phyloP scores from a whole-genome alignment of 2,329 filamentous ascomycete genomes.

The Rhynchosporium agropyri region DNA sequence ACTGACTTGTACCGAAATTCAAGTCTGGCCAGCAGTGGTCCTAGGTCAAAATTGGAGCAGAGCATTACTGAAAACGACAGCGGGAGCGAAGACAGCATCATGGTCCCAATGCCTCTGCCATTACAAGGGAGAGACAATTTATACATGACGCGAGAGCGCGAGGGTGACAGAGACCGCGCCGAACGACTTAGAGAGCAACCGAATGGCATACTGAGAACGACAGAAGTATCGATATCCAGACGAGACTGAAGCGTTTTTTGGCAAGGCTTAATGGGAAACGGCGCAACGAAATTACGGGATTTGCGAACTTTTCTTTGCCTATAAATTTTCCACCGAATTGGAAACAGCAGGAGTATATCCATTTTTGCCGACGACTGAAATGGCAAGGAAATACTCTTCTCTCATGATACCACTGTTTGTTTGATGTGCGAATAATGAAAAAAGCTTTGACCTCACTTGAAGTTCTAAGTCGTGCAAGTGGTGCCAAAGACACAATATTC shows the following conservation, averaged over 20 bases:
- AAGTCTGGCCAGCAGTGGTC: conserved; percentile 23
- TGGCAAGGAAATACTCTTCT: neutral
- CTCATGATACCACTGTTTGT: conserved; percentile 5
- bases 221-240: conserved; percentile 28
- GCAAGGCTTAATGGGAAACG: neutral
- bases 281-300: neutral
- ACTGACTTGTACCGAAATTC: conserved; percentile 13
- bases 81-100: conserved; percentile 26
- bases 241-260: conserved; percentile 1
- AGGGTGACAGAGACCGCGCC: neutral
- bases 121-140: conserved; percentile 8
- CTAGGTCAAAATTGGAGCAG: conserved; percentile 28
- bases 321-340: neutral
- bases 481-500: neutral
- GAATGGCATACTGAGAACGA: conserved; percentile 30
- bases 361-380: conserved; percentile 1
- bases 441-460: conserved; percentile 1
- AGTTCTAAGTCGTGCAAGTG: neutral
- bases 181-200: conserved; percentile 2
- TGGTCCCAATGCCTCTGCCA: conserved; percentile 18
- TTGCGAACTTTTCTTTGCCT: neutral
- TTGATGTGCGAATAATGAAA: neutral
- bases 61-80: conserved; percentile 25
- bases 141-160: conserved; percentile 2
- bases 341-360: neutral